phyloP scores from a whole-genome alignment of 2,329 filamentous ascomycete species.

The Myriangium duriaei region DNA sequence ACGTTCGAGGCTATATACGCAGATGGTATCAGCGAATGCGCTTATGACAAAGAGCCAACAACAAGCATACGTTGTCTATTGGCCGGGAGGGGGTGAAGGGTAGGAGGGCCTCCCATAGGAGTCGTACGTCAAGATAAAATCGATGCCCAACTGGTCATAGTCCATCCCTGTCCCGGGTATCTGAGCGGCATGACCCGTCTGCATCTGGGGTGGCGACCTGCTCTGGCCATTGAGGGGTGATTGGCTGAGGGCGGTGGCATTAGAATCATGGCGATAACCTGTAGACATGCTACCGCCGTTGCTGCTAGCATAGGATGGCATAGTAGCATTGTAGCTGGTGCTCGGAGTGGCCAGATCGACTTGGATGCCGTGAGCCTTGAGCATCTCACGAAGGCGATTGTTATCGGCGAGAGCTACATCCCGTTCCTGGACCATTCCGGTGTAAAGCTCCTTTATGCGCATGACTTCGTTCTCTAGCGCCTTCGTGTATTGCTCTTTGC shows the following conservation, averaged over 20 bases:
- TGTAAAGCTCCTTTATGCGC: constrained; percentile 74
- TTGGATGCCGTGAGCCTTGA: constrained; percentile 46
- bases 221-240: constrained; percentile 21
- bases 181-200: constrained; percentile 14
- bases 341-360: constrained; percentile 35
- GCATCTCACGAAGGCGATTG: constrained; percentile 53
- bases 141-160: constrained; percentile 73
- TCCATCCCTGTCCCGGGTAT: constrained; percentile 39
- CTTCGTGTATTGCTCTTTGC: constrained; percentile 94
- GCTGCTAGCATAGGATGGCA: constrained; percentile 28
- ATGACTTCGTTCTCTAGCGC: constrained; percentile 84
- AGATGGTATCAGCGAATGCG: constrained; percentile 11
- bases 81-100: constrained; percentile 50
- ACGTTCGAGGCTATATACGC: constrained; percentile 58
- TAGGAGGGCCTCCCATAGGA: constrained; percentile 32
- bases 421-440: constrained; percentile 61
- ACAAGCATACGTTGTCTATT: constrained; percentile 20
- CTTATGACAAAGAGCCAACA: constrained; percentile 3
- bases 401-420: constrained; percentile 70
- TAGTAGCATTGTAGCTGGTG: constrained; percentile 21
- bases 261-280: constrained; percentile 39
- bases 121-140: constrained; percentile 82
- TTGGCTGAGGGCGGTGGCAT: constrained; percentile 35
- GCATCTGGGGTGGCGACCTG: constrained; percentile 13
- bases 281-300: constrained; percentile 47